A percentile compares a stretch with the other conserved stretches of the same genome.
Evolutionary conservation across 257 asterid genomes (phyloP).

Genomic region (Nicotiana benthamiana): DNA sequence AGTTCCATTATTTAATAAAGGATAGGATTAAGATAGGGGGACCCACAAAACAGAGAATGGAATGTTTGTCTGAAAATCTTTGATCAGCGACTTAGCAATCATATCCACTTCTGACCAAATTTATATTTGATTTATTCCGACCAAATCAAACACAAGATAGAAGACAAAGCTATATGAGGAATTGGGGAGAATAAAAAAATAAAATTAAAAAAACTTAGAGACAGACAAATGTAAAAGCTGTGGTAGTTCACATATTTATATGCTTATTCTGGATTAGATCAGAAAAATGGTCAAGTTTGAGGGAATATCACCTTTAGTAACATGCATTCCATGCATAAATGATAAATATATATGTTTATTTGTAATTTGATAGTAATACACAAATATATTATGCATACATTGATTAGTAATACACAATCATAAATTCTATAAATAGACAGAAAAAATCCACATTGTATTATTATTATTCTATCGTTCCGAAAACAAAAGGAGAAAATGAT

Average conservation of each 20-base stretch:
- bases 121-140: neutral
- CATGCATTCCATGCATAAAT: slow-evolving; percentile 20
- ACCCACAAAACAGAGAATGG: neutral
- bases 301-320: slow-evolving; percentile 28
- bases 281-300: neutral
- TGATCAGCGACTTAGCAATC: neutral
- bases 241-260: neutral
- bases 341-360: neutral
- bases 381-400: too few species aligned
- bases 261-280: neutral
- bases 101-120: neutral
- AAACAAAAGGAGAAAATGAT: too few species aligned
- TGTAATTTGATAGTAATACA: neutral
- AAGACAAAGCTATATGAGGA: slow-evolving; percentile 8
- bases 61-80: slow-evolving; percentile 13
- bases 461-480: too few species aligned
- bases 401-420: too few species aligned
- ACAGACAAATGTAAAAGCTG: slow-evolving; percentile 17
- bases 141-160: slow-evolving; percentile 3
- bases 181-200: neutral
- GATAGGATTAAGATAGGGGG: neutral
- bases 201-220: neutral
- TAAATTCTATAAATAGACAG: too few species aligned
- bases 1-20: neutral
- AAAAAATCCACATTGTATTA: too few species aligned